Evolutionary conservation across 2,329 filamentous ascomycete species (phyloP).

Genomic region (Neonectria ditissima): DNA sequence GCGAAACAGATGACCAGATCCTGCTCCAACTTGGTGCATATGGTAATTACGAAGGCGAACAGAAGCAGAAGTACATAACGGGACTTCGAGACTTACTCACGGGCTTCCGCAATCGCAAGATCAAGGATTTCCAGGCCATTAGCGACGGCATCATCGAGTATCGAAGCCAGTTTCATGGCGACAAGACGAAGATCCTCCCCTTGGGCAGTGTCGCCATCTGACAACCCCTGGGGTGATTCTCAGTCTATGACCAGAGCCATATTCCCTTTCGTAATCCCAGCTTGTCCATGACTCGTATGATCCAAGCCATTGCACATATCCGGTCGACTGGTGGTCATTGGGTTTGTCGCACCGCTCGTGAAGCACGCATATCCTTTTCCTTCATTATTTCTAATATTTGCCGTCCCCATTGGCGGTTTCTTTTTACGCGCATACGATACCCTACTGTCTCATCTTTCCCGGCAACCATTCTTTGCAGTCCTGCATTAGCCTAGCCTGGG

Average conservation of each 20-base stretch:
- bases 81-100: constrained; percentile 72
- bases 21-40: constrained; percentile 77
- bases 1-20: constrained; percentile 75
- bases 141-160: constrained; percentile 75
- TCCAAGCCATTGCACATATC: constrained; percentile 40
- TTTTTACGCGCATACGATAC: constrained; percentile 31
- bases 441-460: constrained; percentile 25
- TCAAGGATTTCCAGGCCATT: constrained; percentile 75
- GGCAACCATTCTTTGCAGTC: constrained; percentile 6
- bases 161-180: constrained; percentile 72
- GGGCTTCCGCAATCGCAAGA: constrained; percentile 68
- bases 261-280: constrained; percentile 32
- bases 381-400: constrained; percentile 13
- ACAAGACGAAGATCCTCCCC: constrained; percentile 72
- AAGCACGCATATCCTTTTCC: constrained; percentile 19
- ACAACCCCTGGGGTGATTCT: constrained; percentile 19
- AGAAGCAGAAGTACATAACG: constrained; percentile 70
- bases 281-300: constrained; percentile 24
- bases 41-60: constrained; percentile 71
- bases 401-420: constrained; percentile 8
- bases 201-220: constrained; percentile 62
- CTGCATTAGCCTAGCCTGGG: constrained; percentile 22
- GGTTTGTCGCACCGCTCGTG: constrained; percentile 20
- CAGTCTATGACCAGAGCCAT: constrained; percentile 13
- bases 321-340: constrained; percentile 17